A percentile compares a stretch with the other conserved stretches of the same genome.
These are phyloP conservation scores for Solanum hybrid DNA, from an alignment of 305 asterid genomes.

Conservation along the genomic window DNA sequence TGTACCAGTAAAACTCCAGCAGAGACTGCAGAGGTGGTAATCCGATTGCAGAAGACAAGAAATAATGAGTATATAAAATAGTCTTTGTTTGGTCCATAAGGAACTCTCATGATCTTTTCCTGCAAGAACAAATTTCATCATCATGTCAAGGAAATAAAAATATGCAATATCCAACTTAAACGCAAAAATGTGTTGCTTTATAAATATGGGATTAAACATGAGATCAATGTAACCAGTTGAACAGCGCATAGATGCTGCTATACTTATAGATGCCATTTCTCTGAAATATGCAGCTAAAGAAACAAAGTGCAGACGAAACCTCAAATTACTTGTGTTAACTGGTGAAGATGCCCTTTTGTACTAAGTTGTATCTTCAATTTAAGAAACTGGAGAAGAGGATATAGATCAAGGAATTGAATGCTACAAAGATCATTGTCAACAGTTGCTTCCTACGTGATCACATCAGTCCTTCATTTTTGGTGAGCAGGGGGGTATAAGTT, in stretches of 20 bases:
- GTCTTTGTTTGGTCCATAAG: conserved; percentile 84
- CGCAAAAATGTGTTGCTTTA: neutral
- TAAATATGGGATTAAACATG: neutral
- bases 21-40: conserved; percentile 87
- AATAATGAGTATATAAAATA: conserved; percentile 74
- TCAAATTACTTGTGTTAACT: neutral
- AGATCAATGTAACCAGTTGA: neutral
- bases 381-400: neutral
- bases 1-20: conserved; percentile 70
- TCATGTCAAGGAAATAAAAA: neutral
- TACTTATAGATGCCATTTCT: neutral
- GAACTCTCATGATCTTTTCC: conserved; percentile 98
- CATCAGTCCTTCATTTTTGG: neutral
- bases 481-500: neutral
- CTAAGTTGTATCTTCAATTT: neutral
- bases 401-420: neutral
- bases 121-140: conserved; percentile 30
- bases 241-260: neutral
- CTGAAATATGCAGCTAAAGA: neutral
- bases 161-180: neutral
- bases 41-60: conserved; percentile 98
- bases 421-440: neutral
- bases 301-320: neutral
- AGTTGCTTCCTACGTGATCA: neutral
- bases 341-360: neutral